A percentile compares a stretch with the other conserved stretches of the same genome.
Conservation (phyloP, 495 filamentous ascomycete species). For the Penicillium odoratum region DNA sequence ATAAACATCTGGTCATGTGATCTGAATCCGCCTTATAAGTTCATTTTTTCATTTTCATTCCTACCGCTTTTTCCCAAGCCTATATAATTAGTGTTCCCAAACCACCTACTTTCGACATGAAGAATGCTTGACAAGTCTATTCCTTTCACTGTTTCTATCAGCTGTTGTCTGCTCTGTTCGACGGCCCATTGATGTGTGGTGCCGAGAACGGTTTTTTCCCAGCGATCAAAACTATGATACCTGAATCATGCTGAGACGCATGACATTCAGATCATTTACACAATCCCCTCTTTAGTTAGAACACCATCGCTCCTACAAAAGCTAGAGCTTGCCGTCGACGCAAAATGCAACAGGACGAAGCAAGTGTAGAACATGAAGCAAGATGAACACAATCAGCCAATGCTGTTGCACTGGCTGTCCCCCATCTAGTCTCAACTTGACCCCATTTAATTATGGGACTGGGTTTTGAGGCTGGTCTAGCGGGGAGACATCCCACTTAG, state of each 20-base stretch:
- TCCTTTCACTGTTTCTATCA: neutral
- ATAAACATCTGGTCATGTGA: constrained; percentile 9
- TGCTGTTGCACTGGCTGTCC: constrained; percentile 32
- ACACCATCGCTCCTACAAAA: constrained; percentile 53
- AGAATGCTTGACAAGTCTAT: neutral
- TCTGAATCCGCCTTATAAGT: constrained; percentile 4
- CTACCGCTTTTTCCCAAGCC: constrained; percentile 1
- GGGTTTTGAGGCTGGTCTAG: constrained; percentile 45
- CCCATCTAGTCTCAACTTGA: constrained; percentile 45
- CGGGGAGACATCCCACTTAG: constrained; percentile 37
- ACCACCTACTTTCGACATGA: neutral
- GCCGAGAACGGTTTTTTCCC: neutral
- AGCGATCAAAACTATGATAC: neutral
- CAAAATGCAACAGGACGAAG: constrained; percentile 53
- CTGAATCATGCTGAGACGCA: neutral
- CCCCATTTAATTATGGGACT: constrained; percentile 55
- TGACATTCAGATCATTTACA: neutral
- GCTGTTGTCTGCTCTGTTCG: constrained; percentile 3
- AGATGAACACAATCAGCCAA: constrained; percentile 46
- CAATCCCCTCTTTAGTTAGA: constrained; percentile 3
- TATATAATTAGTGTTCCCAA: constrained; percentile 26
- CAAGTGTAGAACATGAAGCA: constrained; percentile 69
- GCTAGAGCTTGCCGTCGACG: constrained; percentile 68
- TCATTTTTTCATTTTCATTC: constrained; percentile 4
- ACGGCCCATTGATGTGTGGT: constrained; percentile 24